These are phyloP conservation scores for Deinandra increscens DNA, from an alignment of 129 eudicot genomes.

Conservation along the genomic window DNA sequence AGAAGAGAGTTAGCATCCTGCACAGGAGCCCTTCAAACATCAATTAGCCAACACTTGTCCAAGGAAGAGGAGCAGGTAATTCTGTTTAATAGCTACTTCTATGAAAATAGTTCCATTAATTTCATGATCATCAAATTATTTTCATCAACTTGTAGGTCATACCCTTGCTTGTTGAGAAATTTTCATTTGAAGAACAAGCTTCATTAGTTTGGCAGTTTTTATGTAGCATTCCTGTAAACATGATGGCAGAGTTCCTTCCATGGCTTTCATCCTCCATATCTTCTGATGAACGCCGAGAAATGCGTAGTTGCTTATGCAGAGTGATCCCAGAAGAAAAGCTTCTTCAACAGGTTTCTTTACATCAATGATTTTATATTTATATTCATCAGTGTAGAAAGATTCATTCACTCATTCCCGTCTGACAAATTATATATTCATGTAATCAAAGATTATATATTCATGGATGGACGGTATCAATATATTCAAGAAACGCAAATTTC, in stretches of 20 bases:
- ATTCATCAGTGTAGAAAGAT: slow-evolving; percentile 28
- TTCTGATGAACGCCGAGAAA: slow-evolving; percentile 82
- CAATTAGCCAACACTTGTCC: slow-evolving; percentile 97
- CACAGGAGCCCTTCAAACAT: slow-evolving; percentile 93
- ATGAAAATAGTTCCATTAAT: not conserved
- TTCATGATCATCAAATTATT: not conserved
- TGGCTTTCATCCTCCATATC: slow-evolving; percentile 97
- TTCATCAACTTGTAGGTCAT: slow-evolving; percentile 55
- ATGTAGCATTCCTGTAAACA: slow-evolving; percentile 98
- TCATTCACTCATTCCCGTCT: slow-evolving; percentile 19
- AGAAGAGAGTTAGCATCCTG: slow-evolving; percentile 96
- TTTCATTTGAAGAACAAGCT: slow-evolving; percentile 98
- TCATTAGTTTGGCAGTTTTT: slow-evolving; percentile 94
- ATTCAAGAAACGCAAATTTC: slow-evolving; percentile 45
- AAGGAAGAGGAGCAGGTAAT: slow-evolving; percentile 97
- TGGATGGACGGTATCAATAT: slow-evolving; percentile 88
- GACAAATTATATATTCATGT: slow-evolving; percentile 11
- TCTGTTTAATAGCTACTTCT: not conserved
- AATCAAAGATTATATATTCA: slow-evolving; percentile 68
- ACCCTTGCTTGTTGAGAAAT: slow-evolving; percentile 89
- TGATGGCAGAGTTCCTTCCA: slow-evolving; percentile 99
- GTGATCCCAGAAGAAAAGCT: slow-evolving; percentile 90
- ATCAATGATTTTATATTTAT: not conserved
- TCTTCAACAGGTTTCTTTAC: slow-evolving; percentile 69
- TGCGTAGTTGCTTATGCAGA: slow-evolving; percentile 79